A percentile compares a stretch with the other conserved stretches of the same genome.
Conservation (phyloP, 352 stramenopile species). For the Phytophthora kernoviae region DNA sequence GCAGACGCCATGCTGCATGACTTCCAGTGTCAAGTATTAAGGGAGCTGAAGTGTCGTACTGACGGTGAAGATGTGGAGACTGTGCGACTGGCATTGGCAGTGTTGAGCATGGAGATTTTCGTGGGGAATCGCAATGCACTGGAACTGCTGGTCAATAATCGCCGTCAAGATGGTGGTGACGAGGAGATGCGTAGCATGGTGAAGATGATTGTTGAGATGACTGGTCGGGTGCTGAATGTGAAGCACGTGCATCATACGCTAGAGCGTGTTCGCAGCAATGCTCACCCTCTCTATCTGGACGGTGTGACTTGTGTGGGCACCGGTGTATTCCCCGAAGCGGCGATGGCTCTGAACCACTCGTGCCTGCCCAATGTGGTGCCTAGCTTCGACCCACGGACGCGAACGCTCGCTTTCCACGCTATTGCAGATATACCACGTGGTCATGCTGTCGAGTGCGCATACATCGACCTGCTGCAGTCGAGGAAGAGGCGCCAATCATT, state of each 20-base stretch:
- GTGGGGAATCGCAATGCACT: constrained; percentile 41
- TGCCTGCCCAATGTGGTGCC: constrained; percentile 63
- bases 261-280: constrained; percentile 55
- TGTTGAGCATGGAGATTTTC: constrained; percentile 64
- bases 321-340: constrained; percentile 69
- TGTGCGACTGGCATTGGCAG: constrained; percentile 49
- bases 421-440: constrained; percentile 35
- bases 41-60: constrained; percentile 13
- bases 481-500: constrained; percentile 37
- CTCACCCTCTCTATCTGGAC: constrained; percentile 56
- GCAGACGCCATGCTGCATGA: constrained; percentile 52
- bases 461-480: constrained; percentile 58
- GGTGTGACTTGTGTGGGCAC: constrained; percentile 44
- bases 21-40: constrained; percentile 49
- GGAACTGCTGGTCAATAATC: constrained; percentile 23
- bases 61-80: constrained; percentile 42
- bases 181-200: constrained; percentile 4
- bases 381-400: constrained; percentile 49
- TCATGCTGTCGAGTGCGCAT: constrained; percentile 55
- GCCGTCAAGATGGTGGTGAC: constrained; percentile 3
- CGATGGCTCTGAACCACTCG: constrained; percentile 76
- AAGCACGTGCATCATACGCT: constrained; percentile 45
- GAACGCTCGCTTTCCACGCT: constrained; percentile 54
- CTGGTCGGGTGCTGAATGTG: constrained; percentile 5
- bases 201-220: constrained; percentile 16